Percentiles rank a stretch among this genome's conserved stretches.
Conservation (phyloP, 495 filamentous ascomycete genomes). For the Penicillium crystallinum region DNA sequence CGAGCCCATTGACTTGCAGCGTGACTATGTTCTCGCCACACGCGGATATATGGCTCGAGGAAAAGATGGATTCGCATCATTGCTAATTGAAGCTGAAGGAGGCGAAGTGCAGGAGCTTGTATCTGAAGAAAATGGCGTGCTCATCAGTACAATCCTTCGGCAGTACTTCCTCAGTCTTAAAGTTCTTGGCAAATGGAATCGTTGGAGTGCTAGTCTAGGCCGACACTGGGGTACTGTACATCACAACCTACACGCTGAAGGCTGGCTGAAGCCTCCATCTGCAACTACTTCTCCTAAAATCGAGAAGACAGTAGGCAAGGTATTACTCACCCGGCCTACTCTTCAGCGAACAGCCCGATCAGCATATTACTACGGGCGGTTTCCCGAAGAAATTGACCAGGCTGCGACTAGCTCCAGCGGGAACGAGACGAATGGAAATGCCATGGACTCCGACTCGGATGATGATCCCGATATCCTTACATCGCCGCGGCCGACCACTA, state of each 20-base stretch:
- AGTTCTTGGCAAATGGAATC: conserved; percentile 68
- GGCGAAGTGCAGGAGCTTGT: conserved; percentile 72
- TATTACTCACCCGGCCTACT: conserved; percentile 12
- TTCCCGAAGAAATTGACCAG: conserved; percentile 34
- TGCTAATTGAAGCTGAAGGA: conserved; percentile 64
- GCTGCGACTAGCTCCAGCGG: conserved; percentile 23
- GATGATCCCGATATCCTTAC: conserved; percentile 39
- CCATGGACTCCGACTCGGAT: conserved; percentile 44
- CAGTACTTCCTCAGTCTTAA: conserved; percentile 87
- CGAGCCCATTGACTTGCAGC: conserved; percentile 52
- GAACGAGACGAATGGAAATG: conserved; percentile 25
- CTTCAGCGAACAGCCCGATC: conserved; percentile 23
- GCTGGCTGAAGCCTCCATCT: conserved; percentile 35
- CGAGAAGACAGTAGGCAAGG: conserved; percentile 25
- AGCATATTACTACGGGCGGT: conserved; percentile 41
- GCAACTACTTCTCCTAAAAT: conserved; percentile 19
- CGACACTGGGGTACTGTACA: conserved; percentile 61
- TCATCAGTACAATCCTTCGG: conserved; percentile 77
- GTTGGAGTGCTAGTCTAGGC: conserved; percentile 53
- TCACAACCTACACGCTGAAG: conserved; percentile 42
- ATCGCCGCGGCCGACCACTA: conserved; percentile 29
- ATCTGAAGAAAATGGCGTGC: conserved; percentile 75
- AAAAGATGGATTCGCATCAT: conserved; percentile 75
- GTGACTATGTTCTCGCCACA: conserved; percentile 64
- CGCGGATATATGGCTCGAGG: conserved; percentile 82